Conservation (phyloP, 2,329 filamentous ascomycete species). For the Aspergillus hortae region DNA sequence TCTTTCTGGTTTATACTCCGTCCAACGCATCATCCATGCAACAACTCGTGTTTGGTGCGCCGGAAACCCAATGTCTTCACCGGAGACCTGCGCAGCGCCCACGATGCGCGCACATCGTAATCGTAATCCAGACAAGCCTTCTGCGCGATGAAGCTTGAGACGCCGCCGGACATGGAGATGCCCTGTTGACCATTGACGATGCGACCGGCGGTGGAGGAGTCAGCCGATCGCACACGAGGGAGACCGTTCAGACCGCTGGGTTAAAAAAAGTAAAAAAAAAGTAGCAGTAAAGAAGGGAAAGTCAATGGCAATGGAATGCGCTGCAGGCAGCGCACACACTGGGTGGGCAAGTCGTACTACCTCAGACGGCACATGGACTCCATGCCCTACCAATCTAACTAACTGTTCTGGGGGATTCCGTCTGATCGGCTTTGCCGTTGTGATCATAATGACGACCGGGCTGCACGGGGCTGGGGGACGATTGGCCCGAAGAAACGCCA, state of each 20-base stretch:
- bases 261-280: neutral
- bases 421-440: slow-evolving; percentile 1
- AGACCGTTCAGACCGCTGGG: neutral
- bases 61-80: neutral
- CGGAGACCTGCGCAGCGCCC: neutral
- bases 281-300: neutral
- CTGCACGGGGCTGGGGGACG: too few species aligned
- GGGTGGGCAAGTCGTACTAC: too few species aligned
- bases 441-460: neutral
- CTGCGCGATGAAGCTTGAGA: slow-evolving; percentile 15
- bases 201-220: slow-evolving; percentile 1
- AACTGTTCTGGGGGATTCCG: neutral
- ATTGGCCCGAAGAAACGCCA: too few species aligned
- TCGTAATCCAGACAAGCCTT: slow-evolving; percentile 15
- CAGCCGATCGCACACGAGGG: slow-evolving; percentile 6
- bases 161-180: slow-evolving; percentile 1
- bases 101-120: neutral
- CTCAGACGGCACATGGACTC: neutral
- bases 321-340: too few species aligned
- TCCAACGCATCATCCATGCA: neutral
- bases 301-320: too few species aligned
- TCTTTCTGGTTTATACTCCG: neutral
- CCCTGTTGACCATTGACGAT: slow-evolving; percentile 5
- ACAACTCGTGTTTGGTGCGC: neutral
- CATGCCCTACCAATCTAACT: neutral